These are phyloP conservation scores for Mortierella hygrophila DNA, from an alignment of 192 early-diverging fungal genomes.

Conservation along the genomic window DNA sequence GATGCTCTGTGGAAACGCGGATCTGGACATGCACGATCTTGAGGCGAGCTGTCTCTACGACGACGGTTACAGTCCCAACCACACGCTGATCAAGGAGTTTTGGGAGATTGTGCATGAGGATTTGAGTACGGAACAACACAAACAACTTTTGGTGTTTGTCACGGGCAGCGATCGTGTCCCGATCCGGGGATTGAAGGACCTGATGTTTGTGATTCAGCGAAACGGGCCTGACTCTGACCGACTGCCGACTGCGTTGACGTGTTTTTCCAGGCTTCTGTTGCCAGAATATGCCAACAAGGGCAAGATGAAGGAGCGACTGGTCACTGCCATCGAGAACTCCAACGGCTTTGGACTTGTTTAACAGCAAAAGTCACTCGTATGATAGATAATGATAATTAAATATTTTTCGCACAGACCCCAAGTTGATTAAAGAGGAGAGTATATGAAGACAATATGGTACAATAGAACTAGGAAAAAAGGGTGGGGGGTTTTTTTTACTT, in stretches of 20 bases:
- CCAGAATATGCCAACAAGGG: slow-evolving; percentile 83
- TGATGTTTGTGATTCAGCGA: slow-evolving; percentile 95
- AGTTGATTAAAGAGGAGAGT: too few relatives aligned
- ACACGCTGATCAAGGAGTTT: slow-evolving; percentile 82
- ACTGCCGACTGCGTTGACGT: slow-evolving; percentile 92
- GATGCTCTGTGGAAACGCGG: slow-evolving; percentile 74
- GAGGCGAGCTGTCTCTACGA: slow-evolving; percentile 84
- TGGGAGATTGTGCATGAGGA: slow-evolving; percentile 83
- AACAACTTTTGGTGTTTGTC: slow-evolving; percentile 87
- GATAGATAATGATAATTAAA: background rate
- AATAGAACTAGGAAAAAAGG: background rate
- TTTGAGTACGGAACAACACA: slow-evolving; percentile 73
- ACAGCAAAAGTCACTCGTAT: background rate
- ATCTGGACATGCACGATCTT: slow-evolving; percentile 79
- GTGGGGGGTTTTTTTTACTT: slow-evolving; percentile 65
- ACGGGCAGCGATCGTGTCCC: slow-evolving; percentile 94
- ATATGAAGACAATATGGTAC: background rate
- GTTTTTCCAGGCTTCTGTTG: slow-evolving; percentile 89
- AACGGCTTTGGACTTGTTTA: slow-evolving; percentile 95
- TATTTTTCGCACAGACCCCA: background rate
- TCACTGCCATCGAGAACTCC: slow-evolving; percentile 92
- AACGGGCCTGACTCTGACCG: slow-evolving; percentile 92
- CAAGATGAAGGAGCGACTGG: slow-evolving; percentile 79
- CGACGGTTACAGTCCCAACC: slow-evolving; percentile 79
- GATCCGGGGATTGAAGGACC: slow-evolving; percentile 78